Evolutionary conservation across 1,284 basidiomycete species (phyloP), one percentile per base, ranked within the genome.

Genomic region (Trichosporon inkin): DNA sequence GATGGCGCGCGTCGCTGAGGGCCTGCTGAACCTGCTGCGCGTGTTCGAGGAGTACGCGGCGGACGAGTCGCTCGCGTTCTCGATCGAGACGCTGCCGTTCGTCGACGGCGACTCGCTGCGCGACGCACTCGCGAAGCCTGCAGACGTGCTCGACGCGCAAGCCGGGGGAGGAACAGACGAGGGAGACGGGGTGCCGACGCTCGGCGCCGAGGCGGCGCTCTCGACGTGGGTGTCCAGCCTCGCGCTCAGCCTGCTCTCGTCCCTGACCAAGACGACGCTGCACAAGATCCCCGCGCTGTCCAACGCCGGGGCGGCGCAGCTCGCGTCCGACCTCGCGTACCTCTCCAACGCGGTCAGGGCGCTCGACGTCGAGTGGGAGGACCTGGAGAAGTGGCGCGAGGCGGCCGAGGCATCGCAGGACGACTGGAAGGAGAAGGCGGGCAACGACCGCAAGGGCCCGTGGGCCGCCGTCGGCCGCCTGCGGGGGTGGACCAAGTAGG

Each of bases 31-130:
- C 77, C 84, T 99, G 6, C 92, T 95, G 1, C 81, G 94, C 53
- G 80, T 98, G 19, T 95, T 99, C 73, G 94, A 98, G 74, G 88
- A 93, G 16, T 94, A 96, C 71, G 91, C 89, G 4, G 88, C 90
- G 56, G 93, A 97, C 74, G 89, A 90, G 65, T 90, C 90, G 10
- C 82, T 96, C n/a, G 85, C 86, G 1, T 95, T 92, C 77, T 90
- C 88, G n/a, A 80, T 93, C 54, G 84, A 87, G 62, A 91, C 89
- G 0, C 80, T 95, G 3, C 89, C 92, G 0, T 84, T 82, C 69
- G 78, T 92, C 57, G 84, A 86, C 63, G 68, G 77, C 3, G 84
- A 86, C 53, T 78, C 85, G 16, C 76, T 87, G 34, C 56, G 56
- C 24, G n/a, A 68, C 54, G 77, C 77, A 7, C 51, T 65, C 70